Conservation (phyloP, 2,329 filamentous ascomycete genomes). For the Microsporum audouinii region DNA sequence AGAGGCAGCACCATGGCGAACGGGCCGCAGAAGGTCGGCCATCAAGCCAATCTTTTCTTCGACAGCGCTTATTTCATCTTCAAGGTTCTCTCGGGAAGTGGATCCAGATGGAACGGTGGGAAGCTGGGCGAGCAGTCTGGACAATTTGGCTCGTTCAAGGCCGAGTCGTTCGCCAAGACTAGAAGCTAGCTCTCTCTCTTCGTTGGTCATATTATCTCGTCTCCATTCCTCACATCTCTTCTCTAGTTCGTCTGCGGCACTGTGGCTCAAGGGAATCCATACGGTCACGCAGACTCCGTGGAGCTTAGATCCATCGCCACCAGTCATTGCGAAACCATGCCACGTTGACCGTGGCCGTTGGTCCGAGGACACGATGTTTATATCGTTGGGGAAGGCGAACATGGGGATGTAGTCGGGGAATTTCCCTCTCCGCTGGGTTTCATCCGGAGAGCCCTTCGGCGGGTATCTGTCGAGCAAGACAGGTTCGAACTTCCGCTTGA, state of each 20-base stretch:
- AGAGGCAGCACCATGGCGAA: conserved; percentile 85
- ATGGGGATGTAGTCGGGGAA: conserved; percentile 98
- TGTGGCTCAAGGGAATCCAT: conserved; percentile 76
- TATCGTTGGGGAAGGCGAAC: conserved; percentile 98
- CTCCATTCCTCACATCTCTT: conserved; percentile 74
- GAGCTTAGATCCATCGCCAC: conserved; percentile 78
- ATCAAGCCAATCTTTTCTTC: conserved; percentile 96
- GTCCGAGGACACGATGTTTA: conserved; percentile 90
- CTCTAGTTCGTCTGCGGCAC: conserved; percentile 65
- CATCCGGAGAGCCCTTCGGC: conserved; percentile 67
- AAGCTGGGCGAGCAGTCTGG: conserved; percentile 71
- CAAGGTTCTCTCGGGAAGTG: conserved; percentile 65
- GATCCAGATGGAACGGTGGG: conserved; percentile 72
- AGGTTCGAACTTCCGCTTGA: conserved; percentile 88
- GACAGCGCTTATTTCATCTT: conserved; percentile 88
- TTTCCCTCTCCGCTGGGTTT: conserved; percentile 63
- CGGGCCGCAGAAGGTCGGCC: conserved; percentile 85
- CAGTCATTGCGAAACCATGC: conserved; percentile 98
- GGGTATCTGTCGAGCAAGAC: conserved; percentile 93
- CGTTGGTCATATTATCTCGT: conserved; percentile 91
- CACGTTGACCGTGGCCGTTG: conserved; percentile 90
- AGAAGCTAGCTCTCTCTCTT: conserved; percentile 85
- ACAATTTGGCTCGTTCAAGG: conserved; percentile 76
- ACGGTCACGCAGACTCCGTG: conserved; percentile 86
- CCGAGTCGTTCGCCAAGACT: conserved; percentile 84